phyloP scores from a whole-genome alignment of 257 asterid species.

The Primulina eburnea region DNA sequence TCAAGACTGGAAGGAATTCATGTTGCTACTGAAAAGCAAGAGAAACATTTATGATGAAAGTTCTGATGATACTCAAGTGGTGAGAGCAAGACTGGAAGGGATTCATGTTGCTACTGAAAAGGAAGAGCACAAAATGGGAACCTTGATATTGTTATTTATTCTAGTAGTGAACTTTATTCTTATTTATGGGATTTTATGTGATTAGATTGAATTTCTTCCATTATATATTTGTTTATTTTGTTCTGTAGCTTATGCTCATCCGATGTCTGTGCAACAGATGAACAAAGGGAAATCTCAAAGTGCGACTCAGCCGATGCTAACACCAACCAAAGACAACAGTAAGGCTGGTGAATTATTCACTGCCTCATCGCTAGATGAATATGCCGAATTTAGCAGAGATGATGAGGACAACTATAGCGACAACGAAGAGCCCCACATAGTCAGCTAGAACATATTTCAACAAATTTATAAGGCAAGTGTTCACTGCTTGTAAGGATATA shows the following conservation, averaged over 20 bases:
- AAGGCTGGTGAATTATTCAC: conserved; percentile 49
- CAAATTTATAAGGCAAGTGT: conserved; percentile 2
- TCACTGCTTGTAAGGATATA: conserved; percentile 22
- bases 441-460: conserved; percentile 27
- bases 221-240: not conserved
- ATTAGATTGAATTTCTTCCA: not conserved
- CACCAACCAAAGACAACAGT: conserved; percentile 34
- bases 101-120: not conserved
- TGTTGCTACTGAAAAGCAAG: not conserved
- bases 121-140: not conserved
- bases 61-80: not conserved
- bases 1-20: not conserved
- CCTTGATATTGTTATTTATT: not conserved
- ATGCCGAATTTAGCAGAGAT: conserved; percentile 35
- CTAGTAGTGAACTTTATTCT: not conserved
- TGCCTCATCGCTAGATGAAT: conserved; percentile 50
- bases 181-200: not conserved
- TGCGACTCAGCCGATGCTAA: conserved; percentile 27
- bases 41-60: not conserved
- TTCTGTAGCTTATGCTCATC: conserved; percentile 20
- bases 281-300: conserved; percentile 57
- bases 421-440: conserved; percentile 29
- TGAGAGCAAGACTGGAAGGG: not conserved
- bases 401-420: conserved; percentile 33
- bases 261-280: conserved; percentile 52